Evolutionary conservation across 768 basidiomycete genomes (phyloP), one percentile per base, ranked within the genome.

Genomic region (Lactarius hengduanensis): DNA sequence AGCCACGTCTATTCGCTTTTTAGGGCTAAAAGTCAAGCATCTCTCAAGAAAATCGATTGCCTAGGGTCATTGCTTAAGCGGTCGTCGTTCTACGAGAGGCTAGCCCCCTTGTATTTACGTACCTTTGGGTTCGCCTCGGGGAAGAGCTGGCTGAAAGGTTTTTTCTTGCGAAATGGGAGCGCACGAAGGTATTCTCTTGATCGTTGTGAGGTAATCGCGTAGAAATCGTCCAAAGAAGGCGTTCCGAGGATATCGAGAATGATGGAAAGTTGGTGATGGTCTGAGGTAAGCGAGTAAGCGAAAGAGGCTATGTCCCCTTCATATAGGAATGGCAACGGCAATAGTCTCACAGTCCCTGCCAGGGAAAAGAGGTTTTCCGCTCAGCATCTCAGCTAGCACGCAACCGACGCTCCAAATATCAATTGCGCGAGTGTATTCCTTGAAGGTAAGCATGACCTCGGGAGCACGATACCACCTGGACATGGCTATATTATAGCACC

Each of bases 391-490:
- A 8, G 95, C 96, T 57, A 93, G 78, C 2, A 93, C 87, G 73
- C 92, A 94, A 1, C 92, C 90, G 22, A 93, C 91, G 65, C 86
- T 87, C 92, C 92, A 94, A 74, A 94, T 84, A 70, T 93, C 91
- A 76, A 93, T 91, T 0, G 90, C 90, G 40, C 85, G 84, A 6
- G 94, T 95, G 75, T 98, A 98, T 79, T 96, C 89, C 74, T 96
- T 94, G 81, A 97, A 98, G 0, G 94, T 96, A 41, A 98, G 83
- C 96, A 98, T 98, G 68, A 98, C 92, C 76, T 98, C 96, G 0
- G 96, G 96, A 0, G 96, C 96, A 36, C 96, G 87, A 75, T 98
- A 98, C 96, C 96, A 98, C 73, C 94, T 88, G 59, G 43, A 54
- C 36, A 28, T 43, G 63, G 40, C 32, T 32, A 62, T 34, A 60